These are phyloP conservation scores for Panaeolus cyanescens DNA, from an alignment of 768 basidiomycete species.

Conservation along the genomic window DNA sequence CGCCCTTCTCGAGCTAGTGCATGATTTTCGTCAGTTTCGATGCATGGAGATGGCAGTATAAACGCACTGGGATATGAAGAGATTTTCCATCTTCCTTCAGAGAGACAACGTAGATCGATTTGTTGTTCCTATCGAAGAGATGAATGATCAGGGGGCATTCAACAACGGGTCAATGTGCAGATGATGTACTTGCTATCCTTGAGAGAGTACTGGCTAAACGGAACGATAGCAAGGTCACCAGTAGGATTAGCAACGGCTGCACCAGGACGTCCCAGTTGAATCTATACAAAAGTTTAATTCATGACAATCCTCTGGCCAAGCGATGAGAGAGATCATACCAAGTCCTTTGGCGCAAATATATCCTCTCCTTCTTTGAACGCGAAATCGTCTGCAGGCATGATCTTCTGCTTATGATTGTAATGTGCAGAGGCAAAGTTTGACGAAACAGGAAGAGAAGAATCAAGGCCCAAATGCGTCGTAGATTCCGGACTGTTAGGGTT, in stretches of 20 bases:
- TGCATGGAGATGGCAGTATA: background rate
- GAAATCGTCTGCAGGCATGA: constrained; percentile 37
- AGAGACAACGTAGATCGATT: constrained; percentile 63
- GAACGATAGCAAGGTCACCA: constrained; percentile 69
- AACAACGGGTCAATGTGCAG: background rate
- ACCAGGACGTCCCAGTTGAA: constrained; percentile 69
- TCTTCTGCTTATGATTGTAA: constrained; percentile 9
- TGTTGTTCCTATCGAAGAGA: constrained; percentile 56
- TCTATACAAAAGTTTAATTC: constrained; percentile 20
- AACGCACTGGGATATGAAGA: constrained; percentile 53
- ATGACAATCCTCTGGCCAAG: background rate
- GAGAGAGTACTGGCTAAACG: constrained; percentile 70
- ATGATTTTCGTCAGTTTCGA: background rate
- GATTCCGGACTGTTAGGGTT: constrained; percentile 11
- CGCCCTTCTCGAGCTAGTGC: constrained; percentile 62
- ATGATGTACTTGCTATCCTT: constrained; percentile 68
- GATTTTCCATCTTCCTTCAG: constrained; percentile 43
- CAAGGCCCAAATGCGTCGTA: constrained; percentile 2
- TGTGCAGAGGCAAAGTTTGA: constrained; percentile 23
- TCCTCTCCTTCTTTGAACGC: constrained; percentile 58
- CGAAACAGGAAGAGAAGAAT: constrained; percentile 11
- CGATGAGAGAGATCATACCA: constrained; percentile 38
- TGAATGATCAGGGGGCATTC: background rate
- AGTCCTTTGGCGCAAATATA: constrained; percentile 69
- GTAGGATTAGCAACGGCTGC: constrained; percentile 63